Evolutionary conservation across 2,329 filamentous ascomycete genomes (phyloP).

Genomic region (Penicillium occitanis): DNA sequence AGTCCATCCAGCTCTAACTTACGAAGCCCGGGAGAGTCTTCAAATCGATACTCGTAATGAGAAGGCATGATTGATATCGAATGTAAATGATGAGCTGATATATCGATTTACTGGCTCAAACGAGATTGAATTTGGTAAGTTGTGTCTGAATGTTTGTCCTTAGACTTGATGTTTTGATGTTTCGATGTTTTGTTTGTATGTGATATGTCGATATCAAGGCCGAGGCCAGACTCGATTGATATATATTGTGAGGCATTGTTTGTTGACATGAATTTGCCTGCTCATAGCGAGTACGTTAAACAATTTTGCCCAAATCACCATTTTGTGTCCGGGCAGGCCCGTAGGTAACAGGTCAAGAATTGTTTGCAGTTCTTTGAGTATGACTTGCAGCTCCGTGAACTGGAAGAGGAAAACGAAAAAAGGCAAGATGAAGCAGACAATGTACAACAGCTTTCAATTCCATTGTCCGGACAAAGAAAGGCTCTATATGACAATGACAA

Average conservation of each 20-base stretch:
- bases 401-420: not conserved
- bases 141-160: not conserved
- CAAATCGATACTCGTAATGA: slow-evolving; percentile 12
- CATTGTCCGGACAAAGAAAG: not conserved
- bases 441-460: not conserved
- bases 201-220: not conserved
- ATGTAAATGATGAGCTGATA: not conserved
- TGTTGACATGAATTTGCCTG: not conserved
- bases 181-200: not conserved
- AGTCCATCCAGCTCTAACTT: not conserved
- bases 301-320: not conserved
- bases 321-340: not conserved
- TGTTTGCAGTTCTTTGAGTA: not conserved
- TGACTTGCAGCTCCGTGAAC: not conserved
- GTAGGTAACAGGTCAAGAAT: not conserved
- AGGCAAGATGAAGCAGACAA: not conserved
- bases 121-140: not conserved
- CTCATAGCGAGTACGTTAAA: not conserved
- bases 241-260: not conserved
- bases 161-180: not conserved
- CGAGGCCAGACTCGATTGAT: not conserved
- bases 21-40: slow-evolving; percentile 18
- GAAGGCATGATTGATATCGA: not conserved
- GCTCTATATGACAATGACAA: not conserved
- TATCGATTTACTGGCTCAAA: not conserved